Evolutionary conservation across 768 basidiomycete genomes (phyloP), one percentile per base, ranked within the genome.

Genomic region (Leucosporidium yakuticum): DNA sequence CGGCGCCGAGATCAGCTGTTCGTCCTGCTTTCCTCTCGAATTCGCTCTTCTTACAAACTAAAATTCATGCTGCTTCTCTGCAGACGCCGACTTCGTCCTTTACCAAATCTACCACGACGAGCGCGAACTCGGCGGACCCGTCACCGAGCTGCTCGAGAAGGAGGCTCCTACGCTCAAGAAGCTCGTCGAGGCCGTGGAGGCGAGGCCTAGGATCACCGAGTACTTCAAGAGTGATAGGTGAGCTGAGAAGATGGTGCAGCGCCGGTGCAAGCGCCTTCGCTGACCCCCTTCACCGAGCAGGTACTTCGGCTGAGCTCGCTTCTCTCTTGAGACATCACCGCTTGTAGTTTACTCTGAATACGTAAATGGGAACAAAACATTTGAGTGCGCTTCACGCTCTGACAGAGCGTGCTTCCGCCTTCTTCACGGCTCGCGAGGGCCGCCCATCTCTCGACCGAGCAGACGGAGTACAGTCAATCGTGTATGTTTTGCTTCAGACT

Each of bases 51-150:
- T 5, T 6, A 12, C 34, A 6, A 12, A 12, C 5, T 36, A 44
- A 15, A 44, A 15, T 15, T 8, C 3, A 44, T 44, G 3, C 39
- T 2, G 8, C 11, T 15, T 15, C 39, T n/a, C 9, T 9, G 4
- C 32, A 39, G 53, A 56, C 20, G 54, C 63, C 54, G 57, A 58
- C 20, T 64, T 64, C 20, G 63, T 64, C 48, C n/a, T 64, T 4
- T 64, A 2, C n/a, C 63, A 64, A 23, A 36, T 56, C 11, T 56
- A 47, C 51, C 62, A 63, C 32, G 62, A 63, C 34, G 54, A 56
- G 23, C 36, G 53, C 12, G 63, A 56, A 19, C 4, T 64, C 19
- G 63, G 63, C 12, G 57, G 57, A 4, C 39, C 39, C 9, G 29
- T 53, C 57, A 12, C 23, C 54, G 62, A 63, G 23, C n/a, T 53